Conservation (phyloP, 2,329 filamentous ascomycete species). For the Pseudogymnoascus sp. region DNA sequence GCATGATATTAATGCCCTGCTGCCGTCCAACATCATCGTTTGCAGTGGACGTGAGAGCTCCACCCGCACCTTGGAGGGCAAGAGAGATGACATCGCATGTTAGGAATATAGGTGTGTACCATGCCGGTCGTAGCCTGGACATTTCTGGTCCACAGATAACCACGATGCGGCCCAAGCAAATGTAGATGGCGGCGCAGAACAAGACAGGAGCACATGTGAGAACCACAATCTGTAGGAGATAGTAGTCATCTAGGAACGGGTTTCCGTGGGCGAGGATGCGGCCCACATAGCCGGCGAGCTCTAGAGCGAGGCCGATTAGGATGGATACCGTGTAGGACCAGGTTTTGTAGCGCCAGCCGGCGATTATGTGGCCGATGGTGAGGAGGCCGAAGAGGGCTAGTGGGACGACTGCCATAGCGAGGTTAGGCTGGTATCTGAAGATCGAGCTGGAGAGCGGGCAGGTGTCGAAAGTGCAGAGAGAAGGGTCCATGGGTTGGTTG, state of each 20-base stretch:
- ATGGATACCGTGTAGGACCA: constrained; percentile 42
- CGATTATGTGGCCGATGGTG: constrained; percentile 33
- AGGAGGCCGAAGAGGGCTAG: constrained; percentile 43
- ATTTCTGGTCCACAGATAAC: constrained; percentile 41
- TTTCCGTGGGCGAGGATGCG: constrained; percentile 49
- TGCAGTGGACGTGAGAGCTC: constrained; percentile 49
- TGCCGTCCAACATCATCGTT: constrained; percentile 36
- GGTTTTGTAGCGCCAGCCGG: constrained; percentile 13
- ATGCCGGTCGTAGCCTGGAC: constrained; percentile 40
- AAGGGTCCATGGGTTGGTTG: not conserved
- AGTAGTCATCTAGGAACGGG: constrained; percentile 41
- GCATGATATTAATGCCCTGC: constrained; percentile 44
- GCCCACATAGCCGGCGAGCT: constrained; percentile 53
- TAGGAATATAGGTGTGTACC: constrained; percentile 53
- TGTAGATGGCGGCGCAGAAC: constrained; percentile 56
- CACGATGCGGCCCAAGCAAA: constrained; percentile 49
- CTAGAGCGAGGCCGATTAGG: constrained; percentile 44
- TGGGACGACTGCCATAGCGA: constrained; percentile 47
- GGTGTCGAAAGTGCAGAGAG: constrained; percentile 30
- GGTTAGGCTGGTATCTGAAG: constrained; percentile 47
- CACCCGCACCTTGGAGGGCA: constrained; percentile 52
- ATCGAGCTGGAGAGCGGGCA: constrained; percentile 33
- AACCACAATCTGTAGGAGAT: constrained; percentile 52
- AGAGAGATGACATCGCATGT: constrained; percentile 56
- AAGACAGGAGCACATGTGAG: constrained; percentile 61